Percentiles rank a stretch among this genome's conserved stretches.
Conservation (phyloP, 2,329 filamentous ascomycete species). For the Cordyceps farinosa region DNA sequence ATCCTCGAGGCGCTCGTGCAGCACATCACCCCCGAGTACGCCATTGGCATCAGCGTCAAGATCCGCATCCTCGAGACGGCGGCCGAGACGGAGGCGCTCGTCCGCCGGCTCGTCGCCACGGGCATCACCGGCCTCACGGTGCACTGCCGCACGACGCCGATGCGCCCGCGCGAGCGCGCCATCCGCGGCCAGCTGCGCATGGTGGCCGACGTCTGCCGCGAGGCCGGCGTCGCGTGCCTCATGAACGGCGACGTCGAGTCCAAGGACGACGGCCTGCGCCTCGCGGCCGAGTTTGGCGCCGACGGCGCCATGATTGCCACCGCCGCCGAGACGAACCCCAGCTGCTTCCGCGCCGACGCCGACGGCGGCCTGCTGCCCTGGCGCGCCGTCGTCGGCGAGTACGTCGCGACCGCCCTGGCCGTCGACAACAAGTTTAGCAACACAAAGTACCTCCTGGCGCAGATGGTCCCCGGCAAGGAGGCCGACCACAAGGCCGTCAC, state of each 20-base stretch:
- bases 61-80: slow-evolving; percentile 81
- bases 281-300: slow-evolving; percentile 76
- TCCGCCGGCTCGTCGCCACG: slow-evolving; percentile 73
- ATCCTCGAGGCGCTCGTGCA: slow-evolving; percentile 82
- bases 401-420: slow-evolving; percentile 68
- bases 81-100: slow-evolving; percentile 71
- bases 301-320: slow-evolving; percentile 98
- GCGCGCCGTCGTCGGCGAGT: slow-evolving; percentile 73
- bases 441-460: slow-evolving; percentile 84
- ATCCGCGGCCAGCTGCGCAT: slow-evolving; percentile 83
- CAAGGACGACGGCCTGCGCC: slow-evolving; percentile 65
- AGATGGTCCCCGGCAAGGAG: slow-evolving; percentile 80
- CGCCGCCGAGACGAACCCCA: slow-evolving; percentile 84
- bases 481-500: slow-evolving; percentile 60
- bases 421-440: slow-evolving; percentile 87
- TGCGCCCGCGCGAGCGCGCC: slow-evolving; percentile 85
- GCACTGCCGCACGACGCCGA: slow-evolving; percentile 93
- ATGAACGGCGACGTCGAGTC: slow-evolving; percentile 91
- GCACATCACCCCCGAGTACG: slow-evolving; percentile 70
- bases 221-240: slow-evolving; percentile 83
- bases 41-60: slow-evolving; percentile 96
- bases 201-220: slow-evolving; percentile 75
- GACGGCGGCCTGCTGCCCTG: slow-evolving; percentile 71
- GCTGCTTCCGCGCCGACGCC: slow-evolving; percentile 69
- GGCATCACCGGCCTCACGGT: slow-evolving; percentile 91